phyloP scores from a whole-genome alignment of 306 rosid species.

The Quercus agrifolia region DNA sequence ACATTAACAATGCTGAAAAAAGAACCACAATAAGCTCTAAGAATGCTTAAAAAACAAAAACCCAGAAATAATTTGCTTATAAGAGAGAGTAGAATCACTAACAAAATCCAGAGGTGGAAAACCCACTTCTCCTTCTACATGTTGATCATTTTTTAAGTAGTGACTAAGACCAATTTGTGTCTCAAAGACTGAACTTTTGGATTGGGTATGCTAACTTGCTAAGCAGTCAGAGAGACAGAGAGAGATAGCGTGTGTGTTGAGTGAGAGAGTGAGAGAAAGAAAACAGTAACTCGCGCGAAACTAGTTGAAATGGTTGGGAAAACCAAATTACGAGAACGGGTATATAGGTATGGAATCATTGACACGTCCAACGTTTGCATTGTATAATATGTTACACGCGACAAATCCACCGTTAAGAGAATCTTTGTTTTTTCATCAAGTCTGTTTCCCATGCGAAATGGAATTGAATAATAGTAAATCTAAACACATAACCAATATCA shows the following conservation, averaged over 20 bases:
- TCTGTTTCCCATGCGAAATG: background rate
- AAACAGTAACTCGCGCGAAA: background rate
- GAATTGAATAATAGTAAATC: background rate
- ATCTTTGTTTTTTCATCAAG: background rate
- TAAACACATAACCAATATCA: too few species aligned
- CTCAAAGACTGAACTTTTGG: background rate
- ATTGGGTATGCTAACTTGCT: too few species aligned
- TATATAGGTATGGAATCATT: constrained; percentile 19
- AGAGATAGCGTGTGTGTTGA: background rate
- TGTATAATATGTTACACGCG: background rate
- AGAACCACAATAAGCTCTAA: background rate
- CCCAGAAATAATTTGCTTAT: background rate
- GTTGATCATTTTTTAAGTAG: too few species aligned
- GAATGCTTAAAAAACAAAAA: background rate
- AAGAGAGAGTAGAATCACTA: too few species aligned
- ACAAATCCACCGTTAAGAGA: background rate
- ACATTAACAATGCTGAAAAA: background rate
- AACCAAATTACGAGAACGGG: constrained; percentile 10
- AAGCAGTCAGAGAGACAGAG: background rate
- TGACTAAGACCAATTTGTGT: background rate
- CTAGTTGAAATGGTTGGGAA: background rate
- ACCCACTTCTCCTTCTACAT: too few species aligned
- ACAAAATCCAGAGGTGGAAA: too few species aligned
- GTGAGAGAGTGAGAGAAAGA: background rate
- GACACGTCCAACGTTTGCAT: background rate